Conservation (phyloP, 805 yeast species). For the Yamadazyma tumulicola region DNA sequence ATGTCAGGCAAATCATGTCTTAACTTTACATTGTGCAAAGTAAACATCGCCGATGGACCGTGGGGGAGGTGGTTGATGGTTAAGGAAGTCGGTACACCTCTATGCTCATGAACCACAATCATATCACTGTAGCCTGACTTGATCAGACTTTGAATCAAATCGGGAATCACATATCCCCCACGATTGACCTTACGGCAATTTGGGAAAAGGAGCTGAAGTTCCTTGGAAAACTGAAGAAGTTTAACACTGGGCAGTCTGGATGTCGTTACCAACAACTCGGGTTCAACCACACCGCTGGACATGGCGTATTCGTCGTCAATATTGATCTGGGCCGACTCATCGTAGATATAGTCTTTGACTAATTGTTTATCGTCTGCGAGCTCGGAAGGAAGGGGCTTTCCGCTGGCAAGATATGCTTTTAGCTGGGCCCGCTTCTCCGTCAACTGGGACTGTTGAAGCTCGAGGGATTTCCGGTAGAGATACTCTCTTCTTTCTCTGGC, state of each 20-base stretch:
- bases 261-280: slow-evolving; percentile 88
- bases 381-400: slow-evolving; percentile 87
- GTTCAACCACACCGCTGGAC: slow-evolving; percentile 83
- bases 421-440: slow-evolving; percentile 84
- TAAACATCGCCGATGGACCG: slow-evolving; percentile 94
- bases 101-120: slow-evolving; percentile 86
- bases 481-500: slow-evolving; percentile 97
- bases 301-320: slow-evolving; percentile 93
- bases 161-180: slow-evolving; percentile 87
- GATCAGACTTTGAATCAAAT: slow-evolving; percentile 78
- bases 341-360: slow-evolving; percentile 80
- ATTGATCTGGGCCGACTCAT: slow-evolving; percentile 65
- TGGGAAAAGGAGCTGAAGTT: slow-evolving; percentile 84
- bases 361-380: slow-evolving; percentile 81
- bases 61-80: slow-evolving; percentile 95
- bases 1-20: slow-evolving; percentile 87
- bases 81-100: slow-evolving; percentile 96
- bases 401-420: slow-evolving; percentile 84
- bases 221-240: slow-evolving; percentile 88
- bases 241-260: slow-evolving; percentile 87
- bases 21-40: slow-evolving; percentile 88
- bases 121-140: slow-evolving; percentile 80
- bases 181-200: slow-evolving; percentile 85
- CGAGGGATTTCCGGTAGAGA: slow-evolving; percentile 81
- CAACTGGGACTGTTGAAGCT: slow-evolving; percentile 82